A percentile compares a stretch with the other conserved stretches of the same genome.
These are phyloP conservation scores for Drechslerella stenobrocha DNA, from an alignment of 2,329 filamentous ascomycete species.

Conservation along the genomic window DNA sequence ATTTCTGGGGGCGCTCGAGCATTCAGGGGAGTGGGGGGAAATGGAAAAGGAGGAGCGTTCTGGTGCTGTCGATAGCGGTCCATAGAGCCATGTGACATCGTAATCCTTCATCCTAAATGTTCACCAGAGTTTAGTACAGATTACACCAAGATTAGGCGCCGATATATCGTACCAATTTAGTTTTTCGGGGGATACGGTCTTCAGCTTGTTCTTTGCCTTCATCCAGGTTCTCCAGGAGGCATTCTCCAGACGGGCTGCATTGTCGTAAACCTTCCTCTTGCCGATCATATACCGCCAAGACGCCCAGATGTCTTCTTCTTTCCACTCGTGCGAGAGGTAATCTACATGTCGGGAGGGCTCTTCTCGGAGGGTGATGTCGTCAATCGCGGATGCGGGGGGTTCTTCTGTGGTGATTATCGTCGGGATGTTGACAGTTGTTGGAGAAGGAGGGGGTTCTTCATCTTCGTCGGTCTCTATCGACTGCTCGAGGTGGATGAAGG, in stretches of 20 bases:
- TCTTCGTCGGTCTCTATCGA: constrained; percentile 41
- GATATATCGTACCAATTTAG: constrained; percentile 78
- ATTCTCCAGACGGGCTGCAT: constrained; percentile 83
- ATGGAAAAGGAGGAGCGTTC: constrained; percentile 55
- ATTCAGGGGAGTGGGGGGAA: constrained; percentile 57
- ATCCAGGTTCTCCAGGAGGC: constrained; percentile 97
- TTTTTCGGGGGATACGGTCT: constrained; percentile 85
- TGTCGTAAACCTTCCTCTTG: constrained; percentile 75
- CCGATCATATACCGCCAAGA: constrained; percentile 93
- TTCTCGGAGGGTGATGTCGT: constrained; percentile 51
- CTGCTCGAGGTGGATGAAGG: constrained; percentile 40
- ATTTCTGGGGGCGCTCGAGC: constrained; percentile 40
- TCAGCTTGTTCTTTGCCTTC: constrained; percentile 83
- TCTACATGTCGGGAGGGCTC: constrained; percentile 75
- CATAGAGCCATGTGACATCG: constrained; percentile 97
- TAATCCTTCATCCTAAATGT: constrained; percentile 85
- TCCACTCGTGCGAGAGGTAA: constrained; percentile 90
- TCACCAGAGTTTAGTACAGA: constrained; percentile 12
- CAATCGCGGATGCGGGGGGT: constrained; percentile 42
- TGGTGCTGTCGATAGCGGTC: constrained; percentile 76
- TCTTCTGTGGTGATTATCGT: constrained; percentile 39
- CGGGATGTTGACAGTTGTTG: constrained; percentile 16
- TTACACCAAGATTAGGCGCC: constrained; percentile 1
- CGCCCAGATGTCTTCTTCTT: constrained; percentile 94
- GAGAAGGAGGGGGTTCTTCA: constrained; percentile 26